Base-by-base conservation (phyloP, 2,329 filamentous ascomycete species). In the Pseudogymnoascus sp. region DNA sequence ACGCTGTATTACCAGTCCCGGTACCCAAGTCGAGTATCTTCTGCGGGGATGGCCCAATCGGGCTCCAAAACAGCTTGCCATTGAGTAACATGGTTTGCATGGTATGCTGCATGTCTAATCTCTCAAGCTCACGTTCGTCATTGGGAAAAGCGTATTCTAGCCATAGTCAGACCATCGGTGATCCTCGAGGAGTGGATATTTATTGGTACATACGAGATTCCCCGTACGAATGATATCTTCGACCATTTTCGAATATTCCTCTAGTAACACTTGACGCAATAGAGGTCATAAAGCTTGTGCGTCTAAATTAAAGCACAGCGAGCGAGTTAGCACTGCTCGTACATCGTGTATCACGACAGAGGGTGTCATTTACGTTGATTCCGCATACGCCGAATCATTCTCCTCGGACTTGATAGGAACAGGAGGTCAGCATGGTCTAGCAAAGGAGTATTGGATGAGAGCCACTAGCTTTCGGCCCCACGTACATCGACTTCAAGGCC, bases 201-300 rank as follows among this genome's bases (percentile, higher is more conserved):
- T 16, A 53, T 28, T 53, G 14, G 4, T 53, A 16, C 43, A 31
- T 31, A 53, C 43, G 43, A 6, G 43, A 53, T 79, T 56, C 78
- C 74, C 24, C 78, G 75, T 66, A 11, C 76, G 70, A 10, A 76
- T 81, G 79, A 61, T 81, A 81, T 1, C 78, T 73, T 0, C 78
- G 73, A 2, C 78, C 78, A 46, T 80, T 79, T 62, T 80, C 78
- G 66, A 77, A 79, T 33, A 75, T 71, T 66, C 79, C 81, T 50
- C 78, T 67, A 63, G 71, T 75, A 53, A 80, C 76, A 63, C 77
- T 78, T 10, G 78, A 80, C 3, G 75, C 73, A 46, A 79, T 67
- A 22, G 75, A 77, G 46, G 28, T 64, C 43, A 53, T 53, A 31
- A 53, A 66, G 14, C 43, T 53, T 31, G 43, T 10, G 43, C 43